Evolutionary conservation across 768 basidiomycete genomes (phyloP), one percentile per base, ranked within the genome.

Genomic region (Austroboletus festivus): DNA sequence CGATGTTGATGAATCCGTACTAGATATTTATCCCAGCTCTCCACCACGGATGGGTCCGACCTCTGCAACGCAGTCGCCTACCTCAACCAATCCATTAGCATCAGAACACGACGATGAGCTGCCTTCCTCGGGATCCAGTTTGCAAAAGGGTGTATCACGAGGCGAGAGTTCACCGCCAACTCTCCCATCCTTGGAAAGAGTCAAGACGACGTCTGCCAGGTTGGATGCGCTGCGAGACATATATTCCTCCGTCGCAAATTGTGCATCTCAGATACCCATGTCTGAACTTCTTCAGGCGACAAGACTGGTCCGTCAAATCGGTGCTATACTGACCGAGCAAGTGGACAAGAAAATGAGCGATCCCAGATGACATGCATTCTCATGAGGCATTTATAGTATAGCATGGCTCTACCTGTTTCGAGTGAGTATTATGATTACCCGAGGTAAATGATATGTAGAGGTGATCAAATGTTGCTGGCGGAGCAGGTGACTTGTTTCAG

Each of bases 241-340:
- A 11, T 77, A 75, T 49, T 69, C 70, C 9, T 70, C 71, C 11
- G 56, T 82, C 13, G 52, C 65, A 8, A 67, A 69, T 12, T 72
- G 71, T 9, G 72, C 64, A 8, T 79, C 79, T 18, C 80, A 82
- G 48, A 68, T 77, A 26, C 69, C 76, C 15, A 63, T 76, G 21
- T 65, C 76, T 20, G 79, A 81, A 52, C 68, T 82, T 13, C 53
- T 76, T 13, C 71, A 73, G 22, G 78, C 77, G 9, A 71, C 73
- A 16, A 67, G 58, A 30, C 54, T 80, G 24, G 72, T 76, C 5
- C 71, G 76, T 52, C 67, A 72, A 55, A 75, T 83, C 16, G 73
- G 75, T 33, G 64, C 68, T 15, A 67, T 68, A 24, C 55, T 82
- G 50, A 76, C 72, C 24, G 75, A 76, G 51, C 70, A 75, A 55